Conservation (phyloP, 2,329 filamentous ascomycete species). For the Ophiostoma ulmi region DNA sequence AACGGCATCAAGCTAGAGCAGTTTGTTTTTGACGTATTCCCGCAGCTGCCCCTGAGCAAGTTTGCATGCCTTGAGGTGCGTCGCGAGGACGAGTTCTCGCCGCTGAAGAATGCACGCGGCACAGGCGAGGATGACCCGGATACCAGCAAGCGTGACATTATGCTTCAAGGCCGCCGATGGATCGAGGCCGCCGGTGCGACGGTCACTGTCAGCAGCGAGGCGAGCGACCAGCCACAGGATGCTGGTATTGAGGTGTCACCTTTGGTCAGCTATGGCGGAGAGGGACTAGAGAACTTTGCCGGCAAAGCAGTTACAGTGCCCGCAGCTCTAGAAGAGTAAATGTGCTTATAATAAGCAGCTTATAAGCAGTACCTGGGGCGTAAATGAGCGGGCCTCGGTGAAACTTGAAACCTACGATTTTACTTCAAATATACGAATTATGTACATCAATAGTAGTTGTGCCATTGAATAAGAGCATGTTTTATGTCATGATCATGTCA, state of each 20-base stretch:
- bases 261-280: slow-evolving; percentile 78
- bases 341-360: neutral
- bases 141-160: slow-evolving; percentile 85
- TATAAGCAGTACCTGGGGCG: neutral
- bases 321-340: slow-evolving; percentile 33
- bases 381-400: neutral
- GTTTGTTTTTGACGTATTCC: slow-evolving; percentile 98
- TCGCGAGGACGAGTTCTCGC: slow-evolving; percentile 96
- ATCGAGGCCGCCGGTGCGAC: slow-evolving; percentile 69
- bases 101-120: slow-evolving; percentile 82
- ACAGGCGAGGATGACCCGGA: slow-evolving; percentile 90
- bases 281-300: slow-evolving; percentile 54
- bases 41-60: slow-evolving; percentile 74
- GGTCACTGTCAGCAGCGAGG: slow-evolving; percentile 45
- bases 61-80: slow-evolving; percentile 95
- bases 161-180: slow-evolving; percentile 86
- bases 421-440: neutral
- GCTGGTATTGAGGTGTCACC: slow-evolving; percentile 85
- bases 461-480: neutral
- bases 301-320: slow-evolving; percentile 44
- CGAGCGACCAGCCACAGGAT: slow-evolving; percentile 42
- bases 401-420: neutral
- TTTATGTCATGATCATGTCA: neutral
- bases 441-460: neutral
- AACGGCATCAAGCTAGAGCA: slow-evolving; percentile 99